Evolutionary conservation across 495 filamentous ascomycete species (phyloP), one percentile per base, ranked within the genome.

Genomic region (Neohortaea acidophila): DNA sequence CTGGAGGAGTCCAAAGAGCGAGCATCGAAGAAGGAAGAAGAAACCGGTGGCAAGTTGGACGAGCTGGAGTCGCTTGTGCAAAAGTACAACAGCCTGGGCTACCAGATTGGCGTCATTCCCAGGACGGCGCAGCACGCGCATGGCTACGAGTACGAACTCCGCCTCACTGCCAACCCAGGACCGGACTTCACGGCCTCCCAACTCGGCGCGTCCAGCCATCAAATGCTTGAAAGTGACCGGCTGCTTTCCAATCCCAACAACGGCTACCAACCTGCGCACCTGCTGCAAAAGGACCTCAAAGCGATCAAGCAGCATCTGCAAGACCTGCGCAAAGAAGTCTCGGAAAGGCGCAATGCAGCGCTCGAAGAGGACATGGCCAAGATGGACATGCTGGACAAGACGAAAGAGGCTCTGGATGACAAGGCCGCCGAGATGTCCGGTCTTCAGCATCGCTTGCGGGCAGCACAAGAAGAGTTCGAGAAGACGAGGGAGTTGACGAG

Each of bases 361-460:
- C 73, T 86, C 49, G 87, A 94, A 49, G 76, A 74, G 27, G 85
- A 93, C 60, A 76, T 93, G 66, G 83, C 84, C 38, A 80, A 85
- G 38, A 79, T 86, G 42, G 87, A 96, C 53, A 69, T 89, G 37
- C 75, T 96, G 20, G 84, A 94, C 48, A 78, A 79, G 38, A 84
- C 91, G 56, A 84, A 83, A 56, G 89, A 96, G 60, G 83, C 82
- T 17, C 82, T 96, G 60, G 84, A 91, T 48, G 89, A 99, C 56
- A 93, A 92, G 57, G 67, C 74, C 28, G 77, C 75, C 47, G 89
- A 99, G 59, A 80, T 96, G 7, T 89, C 94, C 54, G 76, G 81
- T 7, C 63, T 99, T n/a, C 79, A 83, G 44, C 85, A 93, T 56
- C 69, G 76, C 43, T 76, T 86, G 25, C 70, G 79, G 33, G 79